Conservation (phyloP, 2,329 filamentous ascomycete genomes). For the Aspergillus melleus region DNA sequence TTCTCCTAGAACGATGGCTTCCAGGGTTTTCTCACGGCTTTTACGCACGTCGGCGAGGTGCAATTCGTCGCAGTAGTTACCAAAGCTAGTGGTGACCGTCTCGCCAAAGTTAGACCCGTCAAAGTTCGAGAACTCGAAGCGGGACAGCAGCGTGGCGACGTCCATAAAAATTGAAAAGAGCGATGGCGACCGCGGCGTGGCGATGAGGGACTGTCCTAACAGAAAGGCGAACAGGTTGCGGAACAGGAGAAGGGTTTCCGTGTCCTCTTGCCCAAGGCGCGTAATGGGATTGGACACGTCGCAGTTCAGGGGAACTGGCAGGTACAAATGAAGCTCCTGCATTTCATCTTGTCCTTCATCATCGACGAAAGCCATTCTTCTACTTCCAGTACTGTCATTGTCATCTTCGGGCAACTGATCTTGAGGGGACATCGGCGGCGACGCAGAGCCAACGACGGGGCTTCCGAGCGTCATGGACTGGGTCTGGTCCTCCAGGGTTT, state of each 20-base stretch:
- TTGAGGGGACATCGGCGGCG: constrained; percentile 32
- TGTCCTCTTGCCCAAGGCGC: constrained; percentile 47
- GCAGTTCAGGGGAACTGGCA: constrained; percentile 58
- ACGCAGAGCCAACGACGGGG: constrained; percentile 23
- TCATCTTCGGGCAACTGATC: constrained; percentile 36
- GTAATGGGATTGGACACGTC: constrained; percentile 43
- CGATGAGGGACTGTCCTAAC: constrained; percentile 61
- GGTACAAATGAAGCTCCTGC: constrained; percentile 54
- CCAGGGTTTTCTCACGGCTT: constrained; percentile 84
- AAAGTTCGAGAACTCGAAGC: constrained; percentile 61
- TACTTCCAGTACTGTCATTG: constrained; percentile 48
- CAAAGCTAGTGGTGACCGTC: constrained; percentile 53
- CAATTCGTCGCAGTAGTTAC: constrained; percentile 71
- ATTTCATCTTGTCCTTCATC: constrained; percentile 48
- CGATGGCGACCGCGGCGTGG: constrained; percentile 54
- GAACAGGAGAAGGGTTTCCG: constrained; percentile 59
- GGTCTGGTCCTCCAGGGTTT: constrained; percentile 30
- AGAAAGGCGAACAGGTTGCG: constrained; percentile 66
- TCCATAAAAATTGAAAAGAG: constrained; percentile 63
- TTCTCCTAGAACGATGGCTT: constrained; percentile 86
- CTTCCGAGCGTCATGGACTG: constrained; percentile 32
- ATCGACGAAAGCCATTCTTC: constrained; percentile 44
- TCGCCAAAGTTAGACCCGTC: constrained; percentile 66
- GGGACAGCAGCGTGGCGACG: constrained; percentile 57
- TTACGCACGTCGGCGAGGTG: constrained; percentile 74